Conservation (phyloP, 1,284 basidiomycete genomes). For the Apiotrichum porosum region DNA sequence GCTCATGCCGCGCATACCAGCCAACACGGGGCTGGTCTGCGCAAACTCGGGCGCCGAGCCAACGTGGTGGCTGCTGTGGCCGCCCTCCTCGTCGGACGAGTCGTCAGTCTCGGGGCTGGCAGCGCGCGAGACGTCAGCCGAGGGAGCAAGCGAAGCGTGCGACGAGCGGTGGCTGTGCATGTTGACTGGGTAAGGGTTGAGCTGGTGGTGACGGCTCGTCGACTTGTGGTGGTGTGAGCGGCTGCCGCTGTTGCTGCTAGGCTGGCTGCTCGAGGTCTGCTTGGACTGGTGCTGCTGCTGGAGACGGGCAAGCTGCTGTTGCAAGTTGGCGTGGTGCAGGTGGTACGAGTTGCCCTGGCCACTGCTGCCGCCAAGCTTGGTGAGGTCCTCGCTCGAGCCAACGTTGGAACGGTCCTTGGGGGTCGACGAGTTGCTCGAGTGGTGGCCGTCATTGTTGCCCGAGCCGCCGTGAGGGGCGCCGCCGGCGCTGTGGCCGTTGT, state of each 20-base stretch:
- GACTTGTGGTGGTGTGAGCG: constrained; percentile 11
- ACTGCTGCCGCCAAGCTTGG: constrained; percentile 24
- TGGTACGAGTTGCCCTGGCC: constrained; percentile 24
- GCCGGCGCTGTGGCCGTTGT: constrained; percentile 22
- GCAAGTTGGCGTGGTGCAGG: constrained; percentile 37
- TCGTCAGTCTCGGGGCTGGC: constrained; percentile 43
- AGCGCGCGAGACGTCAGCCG: constrained; percentile 40
- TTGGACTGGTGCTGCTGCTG: constrained; percentile 40
- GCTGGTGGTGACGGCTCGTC: constrained; percentile 18
- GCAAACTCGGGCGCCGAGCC: neutral
- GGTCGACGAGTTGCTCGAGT: constrained; percentile 39
- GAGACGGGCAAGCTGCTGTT: constrained; percentile 32
- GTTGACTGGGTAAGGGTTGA: constrained; percentile 41
- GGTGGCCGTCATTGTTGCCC: constrained; percentile 29
- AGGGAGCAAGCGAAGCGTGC: constrained; percentile 24
- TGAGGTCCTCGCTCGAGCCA: constrained; percentile 33
- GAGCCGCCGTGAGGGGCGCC: constrained; percentile 24
- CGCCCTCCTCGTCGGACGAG: constrained; percentile 43
- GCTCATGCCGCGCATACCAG: constrained; percentile 62
- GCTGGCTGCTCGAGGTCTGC: constrained; percentile 3
- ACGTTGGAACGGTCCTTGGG: constrained; percentile 41
- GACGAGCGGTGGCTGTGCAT: constrained; percentile 30
- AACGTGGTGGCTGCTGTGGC: constrained; percentile 5
- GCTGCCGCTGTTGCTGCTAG: constrained; percentile 1
- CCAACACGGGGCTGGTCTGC: constrained; percentile 61